Percentiles rank a stretch among this genome's conserved stretches.
Evolutionary conservation across 345 rosid species (phyloP).

Genomic region (Mercurialis annua): DNA sequence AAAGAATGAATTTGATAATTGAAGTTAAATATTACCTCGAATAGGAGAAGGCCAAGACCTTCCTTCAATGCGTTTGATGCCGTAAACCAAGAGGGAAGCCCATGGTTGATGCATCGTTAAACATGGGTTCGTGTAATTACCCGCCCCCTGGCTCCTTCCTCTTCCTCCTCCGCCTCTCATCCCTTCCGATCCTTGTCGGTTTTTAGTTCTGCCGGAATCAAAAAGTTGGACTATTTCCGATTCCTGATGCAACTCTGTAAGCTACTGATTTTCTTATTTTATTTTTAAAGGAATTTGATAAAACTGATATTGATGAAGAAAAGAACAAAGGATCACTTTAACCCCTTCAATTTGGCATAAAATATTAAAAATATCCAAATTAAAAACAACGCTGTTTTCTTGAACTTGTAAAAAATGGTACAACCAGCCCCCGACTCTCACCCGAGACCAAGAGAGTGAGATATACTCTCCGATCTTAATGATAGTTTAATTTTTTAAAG

Average conservation of each 20-base stretch:
- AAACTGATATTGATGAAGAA: background rate
- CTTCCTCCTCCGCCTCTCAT: slow-evolving; percentile 12
- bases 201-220: background rate
- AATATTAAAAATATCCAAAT: no score
- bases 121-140: slow-evolving; percentile 76
- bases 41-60: slow-evolving; percentile 91
- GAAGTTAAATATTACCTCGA: slow-evolving; percentile 47
- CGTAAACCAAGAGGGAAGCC: slow-evolving; percentile 82
- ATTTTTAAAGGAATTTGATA: no score
- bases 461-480: no score
- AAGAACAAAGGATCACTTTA: background rate
- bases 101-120: slow-evolving; percentile 95
- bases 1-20: background rate
- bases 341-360: background rate
- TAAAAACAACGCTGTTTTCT: no score
- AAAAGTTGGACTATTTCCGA: background rate
- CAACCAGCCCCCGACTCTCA: no score
- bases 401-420: no score
- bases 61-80: slow-evolving; percentile 93
- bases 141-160: slow-evolving; percentile 45
- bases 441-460: no score
- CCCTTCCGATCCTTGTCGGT: background rate
- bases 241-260: no score
- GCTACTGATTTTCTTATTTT: no score
- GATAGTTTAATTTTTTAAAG: no score